Evolutionary conservation across 208 protist genomes (phyloP).

Genomic region (Crithidia brevicula): DNA sequence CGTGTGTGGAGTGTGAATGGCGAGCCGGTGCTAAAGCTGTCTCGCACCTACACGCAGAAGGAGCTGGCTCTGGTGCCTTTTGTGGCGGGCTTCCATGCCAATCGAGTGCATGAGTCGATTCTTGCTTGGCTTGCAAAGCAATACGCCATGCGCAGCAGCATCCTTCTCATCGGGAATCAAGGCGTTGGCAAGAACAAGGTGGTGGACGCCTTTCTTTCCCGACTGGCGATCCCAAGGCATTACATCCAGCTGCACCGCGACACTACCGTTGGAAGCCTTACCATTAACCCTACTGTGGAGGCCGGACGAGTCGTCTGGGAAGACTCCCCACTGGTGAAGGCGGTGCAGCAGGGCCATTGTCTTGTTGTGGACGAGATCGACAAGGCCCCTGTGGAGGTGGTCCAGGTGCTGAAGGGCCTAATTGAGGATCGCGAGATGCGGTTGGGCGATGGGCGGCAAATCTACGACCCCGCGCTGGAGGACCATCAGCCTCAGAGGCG

Average conservation of each 20-base stretch:
- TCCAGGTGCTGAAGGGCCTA: conserved; percentile 89
- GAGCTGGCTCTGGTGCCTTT: conserved; percentile 90
- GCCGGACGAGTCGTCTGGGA: conserved; percentile 90
- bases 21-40: conserved; percentile 46
- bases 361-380: conserved; percentile 97
- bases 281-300: conserved; percentile 87
- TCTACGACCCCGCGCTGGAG: conserved; percentile 44
- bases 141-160: conserved; percentile 74
- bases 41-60: conserved; percentile 51
- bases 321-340: conserved; percentile 94
- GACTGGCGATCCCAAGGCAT: conserved; percentile 87
- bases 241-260: conserved; percentile 97
- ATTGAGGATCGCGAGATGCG: conserved; percentile 90
- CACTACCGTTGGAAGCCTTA: conserved; percentile 92
- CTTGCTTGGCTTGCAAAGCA: conserved; percentile 91
- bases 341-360: conserved; percentile 89
- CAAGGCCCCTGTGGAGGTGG: conserved; percentile 95
- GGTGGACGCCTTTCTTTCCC: conserved; percentile 91
- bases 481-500: not conserved
- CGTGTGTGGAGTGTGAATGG: conserved; percentile 49
- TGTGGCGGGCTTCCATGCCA: conserved; percentile 89
- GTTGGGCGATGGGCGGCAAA: conserved; percentile 78
- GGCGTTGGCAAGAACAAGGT: conserved; percentile 97
- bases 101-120: conserved; percentile 83
- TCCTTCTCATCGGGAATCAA: conserved; percentile 96